Percentiles rank a stretch among this genome's conserved stretches.
These are phyloP conservation scores for Pouteria campechiana DNA, from an alignment of 179 eudicot species.

Conservation along the genomic window DNA sequence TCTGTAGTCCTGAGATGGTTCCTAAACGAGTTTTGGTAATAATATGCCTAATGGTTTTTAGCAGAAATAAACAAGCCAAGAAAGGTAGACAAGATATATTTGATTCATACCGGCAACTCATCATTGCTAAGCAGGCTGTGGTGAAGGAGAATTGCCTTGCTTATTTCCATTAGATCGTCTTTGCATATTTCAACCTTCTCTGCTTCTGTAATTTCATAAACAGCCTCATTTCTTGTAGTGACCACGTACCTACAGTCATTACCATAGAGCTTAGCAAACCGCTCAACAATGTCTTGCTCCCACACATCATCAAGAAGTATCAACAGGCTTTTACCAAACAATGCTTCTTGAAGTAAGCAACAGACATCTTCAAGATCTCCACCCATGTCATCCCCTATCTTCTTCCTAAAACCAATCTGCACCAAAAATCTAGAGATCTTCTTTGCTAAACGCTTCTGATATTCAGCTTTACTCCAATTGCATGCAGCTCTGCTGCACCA, in stretches of 20 bases:
- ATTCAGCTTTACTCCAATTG: slow-evolving; percentile 5
- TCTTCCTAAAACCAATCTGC: slow-evolving; percentile 8
- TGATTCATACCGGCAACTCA: slow-evolving; percentile 7
- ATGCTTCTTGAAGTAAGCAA: slow-evolving; percentile 9
- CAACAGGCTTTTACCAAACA: slow-evolving; percentile 5
- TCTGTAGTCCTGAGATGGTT: too few species aligned
- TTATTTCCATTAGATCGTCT: slow-evolving; percentile 8
- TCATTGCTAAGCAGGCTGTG: slow-evolving; percentile 10
- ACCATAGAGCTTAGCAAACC: slow-evolving; percentile 8
- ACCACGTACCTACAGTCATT: slow-evolving; percentile 7
- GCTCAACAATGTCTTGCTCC: slow-evolving; percentile 12
- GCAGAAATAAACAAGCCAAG: too few species aligned
- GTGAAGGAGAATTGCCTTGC: slow-evolving; percentile 10
- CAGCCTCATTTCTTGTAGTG: slow-evolving; percentile 8
- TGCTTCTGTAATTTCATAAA: slow-evolving; percentile 7
- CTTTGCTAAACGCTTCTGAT: slow-evolving; percentile 7
- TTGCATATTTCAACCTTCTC: slow-evolving; percentile 7
- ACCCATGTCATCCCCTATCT: neutral
- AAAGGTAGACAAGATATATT: neutral
- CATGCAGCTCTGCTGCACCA: slow-evolving; percentile 10
- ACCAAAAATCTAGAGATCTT: slow-evolving; percentile 2
- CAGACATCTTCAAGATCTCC: slow-evolving; percentile 5
- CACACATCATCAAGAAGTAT: slow-evolving; percentile 12
- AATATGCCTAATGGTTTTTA: too few species aligned
- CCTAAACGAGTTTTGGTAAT: too few species aligned